A percentile compares a stretch with the other conserved stretches of the same genome.
phyloP scores from a whole-genome alignment of 352 stramenopile species.

The Pythium graminicola region DNA sequence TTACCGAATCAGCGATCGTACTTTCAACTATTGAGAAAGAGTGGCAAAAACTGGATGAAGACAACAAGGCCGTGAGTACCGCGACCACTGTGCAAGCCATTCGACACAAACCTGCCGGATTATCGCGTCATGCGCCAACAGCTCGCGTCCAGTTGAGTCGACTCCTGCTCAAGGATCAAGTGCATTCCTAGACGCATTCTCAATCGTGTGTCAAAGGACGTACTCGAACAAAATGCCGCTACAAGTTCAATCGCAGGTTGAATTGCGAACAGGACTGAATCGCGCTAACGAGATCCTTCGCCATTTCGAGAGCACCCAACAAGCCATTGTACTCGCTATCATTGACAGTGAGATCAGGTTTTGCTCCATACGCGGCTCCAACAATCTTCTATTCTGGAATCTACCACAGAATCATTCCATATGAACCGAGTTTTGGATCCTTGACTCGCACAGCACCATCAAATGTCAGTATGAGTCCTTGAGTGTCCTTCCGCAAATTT shows the following conservation, averaged over 20 bases:
- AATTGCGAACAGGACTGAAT: too few species aligned
- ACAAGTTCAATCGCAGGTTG: too few species aligned
- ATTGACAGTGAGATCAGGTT: not conserved
- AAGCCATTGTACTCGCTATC: not conserved
- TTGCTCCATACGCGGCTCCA: not conserved
- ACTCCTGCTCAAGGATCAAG: slow-evolving; percentile 14
- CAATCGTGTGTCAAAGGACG: slow-evolving; percentile 22
- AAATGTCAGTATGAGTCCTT: slow-evolving; percentile 2
- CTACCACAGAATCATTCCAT: not conserved
- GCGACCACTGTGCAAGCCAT: slow-evolving; percentile 2
- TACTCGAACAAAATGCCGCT: slow-evolving; percentile 11
- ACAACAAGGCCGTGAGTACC: slow-evolving; percentile 2
- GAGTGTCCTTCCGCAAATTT: not conserved
- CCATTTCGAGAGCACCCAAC: not conserved
- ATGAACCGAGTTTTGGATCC: not conserved
- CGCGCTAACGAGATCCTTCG: too few species aligned
- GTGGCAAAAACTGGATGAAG: slow-evolving; percentile 11
- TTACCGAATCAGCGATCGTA: slow-evolving; percentile 1
- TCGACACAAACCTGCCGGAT: slow-evolving; percentile 9
- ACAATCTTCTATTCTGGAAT: not conserved
- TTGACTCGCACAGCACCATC: slow-evolving; percentile 9
- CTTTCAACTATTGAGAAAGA: not conserved
- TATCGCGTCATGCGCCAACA: slow-evolving; percentile 3
- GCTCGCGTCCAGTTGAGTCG: slow-evolving; percentile 19
- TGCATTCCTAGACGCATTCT: slow-evolving; percentile 16